phyloP scores from a whole-genome alignment of 139 green algal species.

The Marvania coccoides region DNA sequence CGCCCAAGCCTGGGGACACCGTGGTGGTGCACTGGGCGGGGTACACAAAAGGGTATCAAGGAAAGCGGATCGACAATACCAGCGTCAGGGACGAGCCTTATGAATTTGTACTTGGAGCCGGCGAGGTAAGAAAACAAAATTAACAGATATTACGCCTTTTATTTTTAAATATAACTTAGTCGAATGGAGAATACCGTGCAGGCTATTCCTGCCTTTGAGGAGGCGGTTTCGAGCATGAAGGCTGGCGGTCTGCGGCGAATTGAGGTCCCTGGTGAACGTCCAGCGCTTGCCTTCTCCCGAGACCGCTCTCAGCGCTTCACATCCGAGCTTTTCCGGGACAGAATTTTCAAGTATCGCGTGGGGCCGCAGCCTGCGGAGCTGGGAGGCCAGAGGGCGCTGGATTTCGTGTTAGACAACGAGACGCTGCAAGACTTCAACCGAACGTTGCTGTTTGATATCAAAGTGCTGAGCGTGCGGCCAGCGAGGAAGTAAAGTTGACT shows the following conservation, averaged over 20 bases:
- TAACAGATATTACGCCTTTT: not conserved
- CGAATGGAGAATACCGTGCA: constrained; percentile 1
- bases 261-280: constrained; percentile 49
- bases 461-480: constrained; percentile 53
- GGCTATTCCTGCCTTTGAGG: constrained; percentile 68
- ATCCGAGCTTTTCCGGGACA: constrained; percentile 23
- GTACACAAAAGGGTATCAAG: constrained; percentile 47
- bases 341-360: constrained; percentile 15
- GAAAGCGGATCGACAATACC: constrained; percentile 72
- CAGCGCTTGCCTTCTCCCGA: constrained; percentile 43
- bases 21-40: constrained; percentile 59
- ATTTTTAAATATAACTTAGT: too few species aligned
- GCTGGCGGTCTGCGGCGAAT: constrained; percentile 46
- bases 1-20: constrained; percentile 14
- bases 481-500: not conserved
- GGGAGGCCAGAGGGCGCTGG: constrained; percentile 64
- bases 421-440: constrained; percentile 32
- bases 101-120: constrained; percentile 49
- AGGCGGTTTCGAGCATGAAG: constrained; percentile 70
- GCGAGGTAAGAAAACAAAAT: constrained; percentile 24
- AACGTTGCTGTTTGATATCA: constrained; percentile 77
- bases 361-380: constrained; percentile 35
- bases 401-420: constrained; percentile 84
- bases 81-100: constrained; percentile 60
- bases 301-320: constrained; percentile 43